These are phyloP conservation scores for Calonectria pteridis DNA, from an alignment of 2,329 filamentous ascomycete genomes.

Conservation along the genomic window DNA sequence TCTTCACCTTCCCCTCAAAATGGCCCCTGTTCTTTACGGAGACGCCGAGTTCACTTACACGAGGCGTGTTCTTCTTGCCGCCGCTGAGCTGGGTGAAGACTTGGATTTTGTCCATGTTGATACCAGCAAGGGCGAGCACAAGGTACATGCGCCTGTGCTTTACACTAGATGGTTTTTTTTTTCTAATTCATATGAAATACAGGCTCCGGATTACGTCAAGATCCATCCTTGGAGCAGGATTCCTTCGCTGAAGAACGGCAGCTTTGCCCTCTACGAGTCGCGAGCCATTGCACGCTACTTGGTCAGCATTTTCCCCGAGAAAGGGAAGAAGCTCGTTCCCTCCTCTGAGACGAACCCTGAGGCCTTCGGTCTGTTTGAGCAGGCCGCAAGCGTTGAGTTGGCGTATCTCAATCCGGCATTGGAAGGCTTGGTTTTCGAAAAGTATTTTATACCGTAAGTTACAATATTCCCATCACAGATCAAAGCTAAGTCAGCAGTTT, in stretches of 20 bases:
- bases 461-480: not conserved
- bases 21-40: not conserved
- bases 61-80: not conserved
- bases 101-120: not conserved
- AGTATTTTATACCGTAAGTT: not conserved
- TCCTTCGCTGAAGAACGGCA: not conserved
- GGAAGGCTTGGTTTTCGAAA: not conserved
- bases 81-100: not conserved
- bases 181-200: not conserved
- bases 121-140: not conserved
- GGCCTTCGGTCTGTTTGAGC: not conserved
- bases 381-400: not conserved
- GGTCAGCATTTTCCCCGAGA: not conserved
- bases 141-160: not conserved
- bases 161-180: not conserved
- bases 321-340: not conserved
- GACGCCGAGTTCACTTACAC: not conserved
- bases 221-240: not conserved
- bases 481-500: not conserved
- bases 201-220: not conserved
- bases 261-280: not conserved
- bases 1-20: not conserved
- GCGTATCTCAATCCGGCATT: not conserved
- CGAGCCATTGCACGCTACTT: not conserved
- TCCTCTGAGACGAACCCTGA: not conserved